phyloP scores from a whole-genome alignment of 768 basidiomycete species.

The Tricholoma terreum region DNA sequence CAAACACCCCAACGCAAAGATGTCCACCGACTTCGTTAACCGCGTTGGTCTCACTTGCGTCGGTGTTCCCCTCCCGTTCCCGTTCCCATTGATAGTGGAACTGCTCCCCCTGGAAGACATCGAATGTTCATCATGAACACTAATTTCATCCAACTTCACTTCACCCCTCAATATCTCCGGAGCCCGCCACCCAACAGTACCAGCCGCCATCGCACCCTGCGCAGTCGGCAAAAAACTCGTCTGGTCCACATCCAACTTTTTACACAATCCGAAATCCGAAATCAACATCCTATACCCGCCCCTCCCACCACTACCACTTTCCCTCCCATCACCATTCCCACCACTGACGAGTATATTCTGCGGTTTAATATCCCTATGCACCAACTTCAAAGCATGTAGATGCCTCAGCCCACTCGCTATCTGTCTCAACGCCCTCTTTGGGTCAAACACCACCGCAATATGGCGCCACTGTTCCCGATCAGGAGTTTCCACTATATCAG shows the following conservation, averaged over 20 bases:
- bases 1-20: conserved; percentile 93
- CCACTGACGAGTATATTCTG: conserved; percentile 92
- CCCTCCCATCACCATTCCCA: conserved; percentile 36
- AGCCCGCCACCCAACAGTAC: conserved; percentile 96
- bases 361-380: conserved; percentile 98
- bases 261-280: conserved; percentile 96
- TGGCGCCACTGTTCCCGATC: conserved; percentile 68
- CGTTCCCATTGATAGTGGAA: conserved; percentile 41
- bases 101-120: conserved; percentile 66
- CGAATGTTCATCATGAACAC: conserved; percentile 51
- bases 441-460: conserved; percentile 73
- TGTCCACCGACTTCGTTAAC: conserved; percentile 93
- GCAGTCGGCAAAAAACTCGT: conserved; percentile 93
- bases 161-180: conserved; percentile 95
- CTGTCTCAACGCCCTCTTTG: conserved; percentile 84
- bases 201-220: conserved; percentile 85
- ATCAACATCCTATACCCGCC: conserved; percentile 78
- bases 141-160: conserved; percentile 83
- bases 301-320: conserved; percentile 39
- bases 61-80: conserved; percentile 5
- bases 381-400: conserved; percentile 89
- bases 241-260: conserved; percentile 93
- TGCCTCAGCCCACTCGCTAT: conserved; percentile 87
- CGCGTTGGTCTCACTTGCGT: conserved; percentile 46
- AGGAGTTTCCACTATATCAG: conserved; percentile 81